Base-by-base conservation (phyloP, 2,329 filamentous ascomycete genomes). In the Didymella keratinophila region DNA sequence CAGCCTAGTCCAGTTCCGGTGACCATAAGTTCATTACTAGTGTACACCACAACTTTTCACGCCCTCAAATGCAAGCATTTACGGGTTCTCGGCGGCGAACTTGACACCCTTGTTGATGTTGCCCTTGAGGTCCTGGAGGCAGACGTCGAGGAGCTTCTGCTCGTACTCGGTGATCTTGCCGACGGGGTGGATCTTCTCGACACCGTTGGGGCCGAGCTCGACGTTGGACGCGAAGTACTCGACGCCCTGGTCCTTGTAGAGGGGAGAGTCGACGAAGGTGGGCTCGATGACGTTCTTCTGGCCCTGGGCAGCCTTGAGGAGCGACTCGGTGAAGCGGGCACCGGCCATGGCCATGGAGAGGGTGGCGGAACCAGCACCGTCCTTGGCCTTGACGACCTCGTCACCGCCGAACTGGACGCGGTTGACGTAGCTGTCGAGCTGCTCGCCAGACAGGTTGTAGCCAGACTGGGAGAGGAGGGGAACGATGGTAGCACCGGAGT, bases 341-440 rank as follows among this genome's bases (percentile, higher is more conserved):
- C 94, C 94, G 69, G 94, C 94, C 87, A 97, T 94, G 76, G 94
- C 94, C 94, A 99, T 99, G 84, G 93, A 97, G 72, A 98, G 91
- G 66, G 94, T 98, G 78, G 94, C 94, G 71, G 93, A 97, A 73
- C 94, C 94, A 75, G 93, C 93, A 81, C 94, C 95, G 78, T 94
- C 93, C 91, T 98, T 98, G 82, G 94, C 95, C 88, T 97, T 87
- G 83, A 98, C 94, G 71, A 98, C 94, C 89, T 98, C 94, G 80
- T 98, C 94, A 86, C 94, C 94, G 81, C 95, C 94, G 80, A 98
- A 98, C 85, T 98, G 94, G 76, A 98, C 95, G 79, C 95, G 93
- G 81, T 93, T 88, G 82, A 98, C 84, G 74, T 98, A 92, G 63
- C 86, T 85, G 67, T 88, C 86, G 62, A 87, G 86, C 76, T 87